Evolutionary conservation across 164 flowering plant genomes (phyloP), one percentile per base, ranked within the genome.

Genomic region (Aristolochia fimbriata): DNA sequence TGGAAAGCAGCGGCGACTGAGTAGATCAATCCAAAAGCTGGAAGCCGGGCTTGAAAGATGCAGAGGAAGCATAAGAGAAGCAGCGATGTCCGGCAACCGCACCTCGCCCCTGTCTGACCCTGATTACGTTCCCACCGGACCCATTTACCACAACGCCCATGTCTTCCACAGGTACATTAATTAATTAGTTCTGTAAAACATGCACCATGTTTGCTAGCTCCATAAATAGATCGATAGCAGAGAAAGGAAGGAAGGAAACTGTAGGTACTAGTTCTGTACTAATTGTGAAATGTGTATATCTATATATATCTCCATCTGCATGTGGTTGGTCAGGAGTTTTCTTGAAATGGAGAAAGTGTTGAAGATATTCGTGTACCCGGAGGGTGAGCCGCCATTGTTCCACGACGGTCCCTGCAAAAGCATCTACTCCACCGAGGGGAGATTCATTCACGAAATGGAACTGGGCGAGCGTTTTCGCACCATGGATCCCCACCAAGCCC

Each of bases 351-450:
- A 87, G 71, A 83, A 77, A 61, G 60, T 65, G 50, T 79, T 87
- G 57, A 84, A 78, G 77, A 64, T 87, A 7, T 84, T 72, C 27
- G 74, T 87, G 3, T 87, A 87, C 63, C 59, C 81, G 68, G 90
- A 87, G 71, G 95, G 95, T 21, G 85, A 84, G 45, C 77, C 75
- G 4, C 88, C 90, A 13, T 47, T 87, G 43, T 83, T 84, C 66
- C 90, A 84, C 53, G 61, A 66, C 23, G 90, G 95, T 17, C 88
- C 85, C 1, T 78, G 86, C 75, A 78, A 64, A 73, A 77, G 82
- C 71, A 79, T 87, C 68, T 84, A 87, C 57, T 81, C 94, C 2
- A 64, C 71, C 5, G 90, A 87, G 58, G 90, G 94, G 47, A 76
- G 74, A 25, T 87, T 84, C 70, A 83, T 84, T 50, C 70, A 79